Evolutionary conservation across 75 land plant species (phyloP), one percentile per base, ranked within the genome.

Genomic region (Larix kaempferi): DNA sequence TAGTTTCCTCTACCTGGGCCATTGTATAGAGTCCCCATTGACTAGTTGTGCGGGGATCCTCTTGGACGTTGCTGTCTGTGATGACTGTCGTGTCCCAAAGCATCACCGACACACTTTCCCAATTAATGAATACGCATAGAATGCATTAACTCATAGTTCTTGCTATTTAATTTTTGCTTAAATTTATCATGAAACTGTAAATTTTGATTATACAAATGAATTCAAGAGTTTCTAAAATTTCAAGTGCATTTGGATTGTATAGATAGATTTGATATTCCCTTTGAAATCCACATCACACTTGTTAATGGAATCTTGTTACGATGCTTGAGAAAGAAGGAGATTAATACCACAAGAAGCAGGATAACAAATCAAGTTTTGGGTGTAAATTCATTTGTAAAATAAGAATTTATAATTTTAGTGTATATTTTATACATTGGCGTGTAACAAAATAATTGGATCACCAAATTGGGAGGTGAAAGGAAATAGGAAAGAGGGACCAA

Each of bases 1-100:
- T 95, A 65, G 89, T 88, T 19, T 95, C 96, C 72, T 95, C 96
- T 13, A 95, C 92, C 64, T 91, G 82, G 15, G 69, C 61, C 56
- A 85, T 78, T 0, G 80, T 77, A 63, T 80, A 84, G 15, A 81
- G 49, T 44, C 64, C 72, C 86, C 83, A 84, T 19, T 25, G 78
- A 41, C 82, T 78, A 2, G 69, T 73, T 7, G 81, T 76, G 83
- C 89, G 84, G 29, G 73, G 22, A 33, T 88, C 78, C 21, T 41
- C 55, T 1, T 41, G 8, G 58, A 71, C 44, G 22, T 16, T 12
- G 5, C 82, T 77, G 21, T 73, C 76, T 19, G 71, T 33, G 15
- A 52, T 58, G 6, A 76, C 60, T 59, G 95, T 93, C 72, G 81
- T 82, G 88, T 91, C 85, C 15, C 91, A 89, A 69, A 83, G 89